Conservation (phyloP, 1,284 basidiomycete species). For the Ustilago cynodontis region DNA sequence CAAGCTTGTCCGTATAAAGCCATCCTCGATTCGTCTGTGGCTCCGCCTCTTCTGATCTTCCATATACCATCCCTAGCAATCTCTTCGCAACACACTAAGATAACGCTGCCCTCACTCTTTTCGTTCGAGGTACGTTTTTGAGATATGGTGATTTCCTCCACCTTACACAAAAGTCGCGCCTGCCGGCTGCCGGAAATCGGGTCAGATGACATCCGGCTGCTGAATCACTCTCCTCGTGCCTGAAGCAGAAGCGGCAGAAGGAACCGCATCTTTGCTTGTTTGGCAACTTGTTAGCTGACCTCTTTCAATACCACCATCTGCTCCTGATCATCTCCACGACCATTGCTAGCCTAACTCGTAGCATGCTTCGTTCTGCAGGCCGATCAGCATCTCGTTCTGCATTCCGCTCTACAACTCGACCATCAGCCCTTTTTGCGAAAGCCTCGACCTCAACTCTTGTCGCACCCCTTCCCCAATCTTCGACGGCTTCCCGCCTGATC, state of each 20-base stretch:
- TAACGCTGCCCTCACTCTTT: background rate
- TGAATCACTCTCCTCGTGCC: background rate
- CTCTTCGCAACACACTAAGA: too few relatives aligned
- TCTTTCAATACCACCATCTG: background rate
- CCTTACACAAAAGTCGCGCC: background rate
- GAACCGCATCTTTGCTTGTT: background rate
- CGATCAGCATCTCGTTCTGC: slow-evolving; percentile 20
- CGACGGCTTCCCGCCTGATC: slow-evolving; percentile 3
- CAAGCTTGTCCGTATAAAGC: background rate
- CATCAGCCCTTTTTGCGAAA: slow-evolving; percentile 4
- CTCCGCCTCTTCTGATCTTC: background rate
- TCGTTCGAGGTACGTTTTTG: background rate
- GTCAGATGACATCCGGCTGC: background rate
- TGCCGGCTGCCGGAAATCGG: background rate
- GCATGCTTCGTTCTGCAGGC: slow-evolving; percentile 45
- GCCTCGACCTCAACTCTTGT: background rate
- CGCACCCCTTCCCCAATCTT: background rate
- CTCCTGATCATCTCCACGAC: background rate
- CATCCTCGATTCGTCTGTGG: background rate
- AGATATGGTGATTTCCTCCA: background rate
- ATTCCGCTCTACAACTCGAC: slow-evolving; percentile 5
- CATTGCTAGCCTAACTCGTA: slow-evolving; percentile 1
- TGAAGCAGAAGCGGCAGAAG: background rate
- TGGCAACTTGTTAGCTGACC: slow-evolving; percentile 1
- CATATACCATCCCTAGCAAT: too few relatives aligned